Evolutionary conservation across 805 yeast genomes (phyloP).

Genomic region (Sugiyamaella smithiae): DNA sequence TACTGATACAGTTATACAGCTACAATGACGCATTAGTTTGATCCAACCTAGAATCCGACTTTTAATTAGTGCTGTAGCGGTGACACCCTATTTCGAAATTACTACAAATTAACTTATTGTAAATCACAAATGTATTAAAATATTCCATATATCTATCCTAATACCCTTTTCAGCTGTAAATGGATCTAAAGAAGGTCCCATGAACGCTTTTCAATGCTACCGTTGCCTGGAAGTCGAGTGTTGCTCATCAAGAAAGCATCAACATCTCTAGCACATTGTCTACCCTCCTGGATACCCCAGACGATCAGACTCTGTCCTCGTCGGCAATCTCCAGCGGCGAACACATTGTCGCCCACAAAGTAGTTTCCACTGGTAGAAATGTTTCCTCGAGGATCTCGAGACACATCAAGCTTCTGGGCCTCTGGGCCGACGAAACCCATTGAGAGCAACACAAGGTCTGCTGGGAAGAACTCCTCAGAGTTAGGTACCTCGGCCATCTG

Average conservation of each 20-base stretch:
- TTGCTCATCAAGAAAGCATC: constrained; percentile 75
- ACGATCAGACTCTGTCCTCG: constrained; percentile 97
- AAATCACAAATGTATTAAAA: background rate
- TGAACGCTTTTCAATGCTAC: constrained; percentile 85
- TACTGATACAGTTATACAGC: too few species aligned
- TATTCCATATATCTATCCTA: too few species aligned
- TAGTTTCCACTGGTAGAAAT: constrained; percentile 56
- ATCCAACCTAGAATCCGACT: too few species aligned
- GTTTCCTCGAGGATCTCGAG: constrained; percentile 82
- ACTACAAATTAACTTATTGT: too few species aligned
- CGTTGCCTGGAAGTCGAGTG: constrained; percentile 88
- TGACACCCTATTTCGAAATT: too few species aligned
- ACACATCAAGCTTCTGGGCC: constrained; percentile 62
- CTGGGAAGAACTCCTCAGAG: constrained; percentile 89
- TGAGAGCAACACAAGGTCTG: constrained; percentile 87
- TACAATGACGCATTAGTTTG: too few species aligned
- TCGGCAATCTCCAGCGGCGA: constrained; percentile 98
- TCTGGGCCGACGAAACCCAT: constrained; percentile 99
- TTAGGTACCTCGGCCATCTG: constrained; percentile 98
- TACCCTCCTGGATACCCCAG: constrained; percentile 99
- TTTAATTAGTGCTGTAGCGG: too few species aligned
- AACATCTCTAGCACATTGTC: constrained; percentile 96
- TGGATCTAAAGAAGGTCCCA: constrained; percentile 35
- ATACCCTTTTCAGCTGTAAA: too few species aligned
- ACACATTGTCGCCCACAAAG: constrained; percentile 68